Conservation (phyloP, 768 basidiomycete genomes). For the Trametes cubensis region DNA sequence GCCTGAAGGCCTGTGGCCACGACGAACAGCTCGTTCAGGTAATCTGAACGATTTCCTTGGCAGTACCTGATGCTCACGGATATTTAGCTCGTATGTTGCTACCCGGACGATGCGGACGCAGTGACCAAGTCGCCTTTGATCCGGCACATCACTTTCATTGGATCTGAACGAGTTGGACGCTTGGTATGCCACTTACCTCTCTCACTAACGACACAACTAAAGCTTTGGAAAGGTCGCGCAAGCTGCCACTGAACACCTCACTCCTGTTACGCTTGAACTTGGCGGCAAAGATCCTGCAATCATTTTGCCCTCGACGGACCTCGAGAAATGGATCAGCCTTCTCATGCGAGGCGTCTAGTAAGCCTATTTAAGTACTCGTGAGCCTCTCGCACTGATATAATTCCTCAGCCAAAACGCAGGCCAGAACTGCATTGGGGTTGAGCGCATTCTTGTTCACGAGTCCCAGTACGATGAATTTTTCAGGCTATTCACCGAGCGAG, state of each 20-base stretch:
- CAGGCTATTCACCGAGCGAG: slow-evolving; percentile 62
- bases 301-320: slow-evolving; percentile 82
- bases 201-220: slow-evolving; percentile 18
- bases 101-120: slow-evolving; percentile 82
- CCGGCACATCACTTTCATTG: slow-evolving; percentile 95
- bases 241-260: slow-evolving; percentile 84
- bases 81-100: slow-evolving; percentile 76
- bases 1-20: slow-evolving; percentile 81
- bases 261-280: slow-evolving; percentile 90
- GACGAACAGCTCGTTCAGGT: slow-evolving; percentile 88
- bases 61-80: not conserved
- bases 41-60: slow-evolving; percentile 16
- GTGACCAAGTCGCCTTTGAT: slow-evolving; percentile 79
- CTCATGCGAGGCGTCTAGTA: slow-evolving; percentile 94
- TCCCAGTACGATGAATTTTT: slow-evolving; percentile 78
- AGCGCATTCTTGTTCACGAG: slow-evolving; percentile 85
- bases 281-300: slow-evolving; percentile 95
- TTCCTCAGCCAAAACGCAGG: slow-evolving; percentile 80
- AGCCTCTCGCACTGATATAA: not conserved
- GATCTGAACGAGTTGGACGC: slow-evolving; percentile 77
- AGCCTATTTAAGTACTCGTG: slow-evolving; percentile 36
- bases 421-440: slow-evolving; percentile 97
- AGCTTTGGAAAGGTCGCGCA: slow-evolving; percentile 61
- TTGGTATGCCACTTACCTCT: slow-evolving; percentile 45
- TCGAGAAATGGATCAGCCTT: slow-evolving; percentile 75